phyloP scores from a whole-genome alignment of 176 grass and related monocot genomes.

The Zizania latifolia region DNA sequence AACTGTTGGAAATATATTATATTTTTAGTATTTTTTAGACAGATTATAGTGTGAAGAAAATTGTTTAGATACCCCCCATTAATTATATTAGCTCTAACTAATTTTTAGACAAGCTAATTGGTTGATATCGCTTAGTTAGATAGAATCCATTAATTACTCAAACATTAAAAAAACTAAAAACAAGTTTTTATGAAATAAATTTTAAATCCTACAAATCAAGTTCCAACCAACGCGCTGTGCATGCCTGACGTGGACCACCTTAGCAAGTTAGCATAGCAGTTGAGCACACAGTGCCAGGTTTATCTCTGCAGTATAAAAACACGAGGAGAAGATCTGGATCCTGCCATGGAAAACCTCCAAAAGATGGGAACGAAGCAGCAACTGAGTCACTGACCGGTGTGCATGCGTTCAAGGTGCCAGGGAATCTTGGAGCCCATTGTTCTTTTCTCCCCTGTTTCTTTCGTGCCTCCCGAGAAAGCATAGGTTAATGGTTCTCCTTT shows the following conservation, averaged over 20 bases:
- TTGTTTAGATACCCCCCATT: too few species aligned
- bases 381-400: background rate
- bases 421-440: conserved; percentile 29
- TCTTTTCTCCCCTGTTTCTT: conserved; percentile 4
- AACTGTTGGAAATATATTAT: background rate
- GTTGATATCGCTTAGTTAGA: too few species aligned
- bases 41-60: too few species aligned
- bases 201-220: too few species aligned
- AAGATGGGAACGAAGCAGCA: background rate
- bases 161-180: too few species aligned
- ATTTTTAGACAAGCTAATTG: too few species aligned
- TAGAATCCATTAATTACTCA: too few species aligned
- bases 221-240: background rate
- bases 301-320: background rate
- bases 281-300: background rate
- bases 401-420: conserved; percentile 21
- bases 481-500: background rate
- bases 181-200: too few species aligned
- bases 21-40: too few species aligned
- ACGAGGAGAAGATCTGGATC: conserved; percentile 25
- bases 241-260: background rate
- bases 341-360: background rate
- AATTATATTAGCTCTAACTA: too few species aligned
- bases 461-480: conserved; percentile 21
- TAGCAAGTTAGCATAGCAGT: background rate